Conservation (phyloP, 257 asterid genomes). For the Capsicum pubescens region DNA sequence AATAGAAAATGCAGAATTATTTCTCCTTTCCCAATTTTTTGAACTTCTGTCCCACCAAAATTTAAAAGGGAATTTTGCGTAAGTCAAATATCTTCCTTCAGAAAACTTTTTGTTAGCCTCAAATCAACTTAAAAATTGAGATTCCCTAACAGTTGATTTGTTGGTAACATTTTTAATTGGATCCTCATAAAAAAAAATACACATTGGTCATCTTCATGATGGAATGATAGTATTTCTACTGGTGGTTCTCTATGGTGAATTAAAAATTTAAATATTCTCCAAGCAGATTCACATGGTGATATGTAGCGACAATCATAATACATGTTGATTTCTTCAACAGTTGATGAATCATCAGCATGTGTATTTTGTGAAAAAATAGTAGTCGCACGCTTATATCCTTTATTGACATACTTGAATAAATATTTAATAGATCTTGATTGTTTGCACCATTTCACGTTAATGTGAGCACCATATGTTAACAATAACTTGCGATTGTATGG, state of each 20-base stretch:
- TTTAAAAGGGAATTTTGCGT: background rate
- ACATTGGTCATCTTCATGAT: background rate
- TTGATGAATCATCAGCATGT: too few species aligned
- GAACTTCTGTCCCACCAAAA: background rate
- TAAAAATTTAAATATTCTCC: too few species aligned
- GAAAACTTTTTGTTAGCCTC: background rate
- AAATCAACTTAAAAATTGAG: background rate
- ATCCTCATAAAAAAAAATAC: background rate
- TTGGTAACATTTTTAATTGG: background rate
- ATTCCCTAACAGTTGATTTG: background rate
- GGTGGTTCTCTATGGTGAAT: background rate
- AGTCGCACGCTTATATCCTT: too few species aligned
- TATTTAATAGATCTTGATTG: too few species aligned
- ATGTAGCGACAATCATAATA: too few species aligned
- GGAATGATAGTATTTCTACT: background rate
- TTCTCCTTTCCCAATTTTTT: background rate
- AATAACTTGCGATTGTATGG: too few species aligned
- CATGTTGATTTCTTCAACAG: too few species aligned
- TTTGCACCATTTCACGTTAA: too few species aligned
- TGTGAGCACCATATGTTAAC: too few species aligned
- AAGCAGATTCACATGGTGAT: too few species aligned
- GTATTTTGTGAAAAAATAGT: too few species aligned
- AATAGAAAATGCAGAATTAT: background rate
- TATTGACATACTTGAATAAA: too few species aligned
- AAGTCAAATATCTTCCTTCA: background rate